Conservation (phyloP, 1,139 yeast species). For the Diutina siamensis region DNA sequence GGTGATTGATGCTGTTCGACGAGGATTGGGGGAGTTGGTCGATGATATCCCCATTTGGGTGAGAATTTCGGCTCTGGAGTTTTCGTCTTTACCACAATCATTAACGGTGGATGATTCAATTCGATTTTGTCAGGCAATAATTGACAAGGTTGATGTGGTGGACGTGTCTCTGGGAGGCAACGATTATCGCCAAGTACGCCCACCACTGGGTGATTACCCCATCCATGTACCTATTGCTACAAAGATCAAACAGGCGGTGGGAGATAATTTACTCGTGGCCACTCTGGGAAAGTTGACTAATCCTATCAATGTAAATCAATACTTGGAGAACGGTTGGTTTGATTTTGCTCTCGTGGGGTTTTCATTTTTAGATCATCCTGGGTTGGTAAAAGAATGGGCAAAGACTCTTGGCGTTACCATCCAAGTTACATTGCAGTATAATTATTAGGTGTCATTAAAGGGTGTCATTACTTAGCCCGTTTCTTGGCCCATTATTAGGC, state of each 20-base stretch:
- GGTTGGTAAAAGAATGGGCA: conserved; percentile 38
- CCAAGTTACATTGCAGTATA: conserved; percentile 13
- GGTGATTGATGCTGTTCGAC: conserved; percentile 35
- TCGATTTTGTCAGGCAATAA: conserved; percentile 27
- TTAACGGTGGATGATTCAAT: conserved; percentile 40
- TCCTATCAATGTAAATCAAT: conserved; percentile 23
- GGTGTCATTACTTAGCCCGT: no score
- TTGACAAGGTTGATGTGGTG: conserved; percentile 32
- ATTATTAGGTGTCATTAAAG: no score
- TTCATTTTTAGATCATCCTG: conserved; percentile 36
- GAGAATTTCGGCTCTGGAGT: conserved; percentile 34
- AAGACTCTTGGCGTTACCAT: conserved; percentile 32
- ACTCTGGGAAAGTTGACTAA: conserved; percentile 35
- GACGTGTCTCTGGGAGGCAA: conserved; percentile 49
- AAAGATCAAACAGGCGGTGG: conserved; percentile 31
- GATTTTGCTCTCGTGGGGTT: conserved; percentile 39
- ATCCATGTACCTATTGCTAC: conserved; percentile 29
- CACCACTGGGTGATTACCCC: conserved; percentile 6
- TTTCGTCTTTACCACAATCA: conserved; percentile 21
- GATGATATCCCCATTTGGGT: conserved; percentile 24
- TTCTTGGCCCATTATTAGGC: no score
- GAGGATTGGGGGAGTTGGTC: conserved; percentile 18
- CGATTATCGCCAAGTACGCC: conserved; percentile 17
- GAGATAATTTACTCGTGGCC: conserved; percentile 29
- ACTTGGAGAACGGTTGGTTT: conserved; percentile 27